These are phyloP conservation scores for Phytophthora macrochlamydospora DNA, from an alignment of 352 stramenopile species.

Conservation along the genomic window DNA sequence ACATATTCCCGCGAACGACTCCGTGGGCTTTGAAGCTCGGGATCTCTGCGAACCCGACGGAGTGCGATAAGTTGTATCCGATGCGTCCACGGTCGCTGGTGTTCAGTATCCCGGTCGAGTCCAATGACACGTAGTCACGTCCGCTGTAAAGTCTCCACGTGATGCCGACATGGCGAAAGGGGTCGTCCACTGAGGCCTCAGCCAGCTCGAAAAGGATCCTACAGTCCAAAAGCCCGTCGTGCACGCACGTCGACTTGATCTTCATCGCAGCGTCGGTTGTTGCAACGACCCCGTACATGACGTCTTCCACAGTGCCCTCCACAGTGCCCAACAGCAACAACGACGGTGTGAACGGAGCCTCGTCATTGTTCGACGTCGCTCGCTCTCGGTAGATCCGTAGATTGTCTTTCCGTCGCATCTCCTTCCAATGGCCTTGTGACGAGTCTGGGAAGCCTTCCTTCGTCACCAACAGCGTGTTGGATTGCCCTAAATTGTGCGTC, in stretches of 20 bases:
- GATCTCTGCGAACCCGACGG: conserved; percentile 53
- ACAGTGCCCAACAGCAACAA: conserved; percentile 61
- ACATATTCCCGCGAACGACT: conserved; percentile 57
- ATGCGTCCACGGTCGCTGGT: conserved; percentile 41
- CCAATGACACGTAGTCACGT: conserved; percentile 61
- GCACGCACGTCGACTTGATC: conserved; percentile 54
- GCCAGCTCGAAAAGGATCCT: conserved; percentile 55
- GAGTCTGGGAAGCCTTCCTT: conserved; percentile 42
- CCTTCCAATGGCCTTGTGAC: conserved; percentile 36
- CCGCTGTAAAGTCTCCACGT: conserved; percentile 58
- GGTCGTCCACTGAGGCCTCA: conserved; percentile 40
- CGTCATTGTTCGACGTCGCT: conserved; percentile 13
- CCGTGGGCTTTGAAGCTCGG: conserved; percentile 37
- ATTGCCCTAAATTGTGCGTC: conserved; percentile 52
- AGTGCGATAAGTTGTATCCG: conserved; percentile 62
- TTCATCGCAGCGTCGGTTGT: conserved; percentile 50
- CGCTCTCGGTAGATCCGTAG: conserved; percentile 48
- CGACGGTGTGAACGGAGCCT: conserved; percentile 37
- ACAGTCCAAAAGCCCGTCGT: conserved; percentile 58
- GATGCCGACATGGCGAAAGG: conserved; percentile 55
- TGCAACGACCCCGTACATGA: conserved; percentile 63
- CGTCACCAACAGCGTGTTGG: conserved; percentile 48
- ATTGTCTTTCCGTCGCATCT: conserved; percentile 39
- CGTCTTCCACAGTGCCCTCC: conserved; percentile 59
- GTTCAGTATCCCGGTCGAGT: conserved; percentile 46